A percentile compares a stretch with the other conserved stretches of the same genome.
Conservation (phyloP, 2,329 filamentous ascomycete genomes). For the Diaporthe sp. region DNA sequence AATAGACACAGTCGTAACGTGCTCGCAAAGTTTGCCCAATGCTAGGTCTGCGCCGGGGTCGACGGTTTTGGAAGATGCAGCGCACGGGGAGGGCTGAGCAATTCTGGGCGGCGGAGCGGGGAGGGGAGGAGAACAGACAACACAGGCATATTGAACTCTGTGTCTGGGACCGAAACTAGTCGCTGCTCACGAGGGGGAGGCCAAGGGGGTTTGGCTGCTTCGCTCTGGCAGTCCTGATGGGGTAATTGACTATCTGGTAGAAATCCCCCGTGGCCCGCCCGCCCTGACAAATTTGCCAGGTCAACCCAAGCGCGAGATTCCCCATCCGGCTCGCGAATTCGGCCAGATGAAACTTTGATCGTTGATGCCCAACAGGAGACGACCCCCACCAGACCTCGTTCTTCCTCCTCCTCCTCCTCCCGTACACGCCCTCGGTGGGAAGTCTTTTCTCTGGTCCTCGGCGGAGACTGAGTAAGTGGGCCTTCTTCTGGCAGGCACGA, state of each 20-base stretch:
- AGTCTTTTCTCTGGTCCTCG: neutral
- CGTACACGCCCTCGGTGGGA: neutral
- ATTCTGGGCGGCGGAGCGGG: neutral
- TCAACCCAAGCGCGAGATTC: neutral
- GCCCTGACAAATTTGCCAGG: slow-evolving; percentile 18
- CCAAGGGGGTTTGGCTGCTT: too few species aligned
- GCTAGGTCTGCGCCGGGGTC: neutral
- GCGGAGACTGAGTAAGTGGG: neutral
- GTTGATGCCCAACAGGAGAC: slow-evolving; percentile 6
- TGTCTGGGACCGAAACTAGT: too few species aligned
- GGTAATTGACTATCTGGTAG: neutral
- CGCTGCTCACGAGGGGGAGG: neutral
- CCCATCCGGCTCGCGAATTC: slow-evolving; percentile 11
- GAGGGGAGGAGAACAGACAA: neutral
- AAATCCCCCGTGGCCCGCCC: neutral
- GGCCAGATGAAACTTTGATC: slow-evolving; percentile 15
- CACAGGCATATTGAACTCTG: neutral
- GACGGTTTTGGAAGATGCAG: neutral
- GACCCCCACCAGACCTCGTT: neutral
- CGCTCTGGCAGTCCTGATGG: too few species aligned
- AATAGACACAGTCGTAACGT: neutral
- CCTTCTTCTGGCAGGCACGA: neutral
- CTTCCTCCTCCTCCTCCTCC: neutral
- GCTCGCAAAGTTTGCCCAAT: neutral
- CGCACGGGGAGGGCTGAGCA: neutral